Base-by-base conservation (phyloP, 2,329 filamentous ascomycete species). In the Alternaria longipes region DNA sequence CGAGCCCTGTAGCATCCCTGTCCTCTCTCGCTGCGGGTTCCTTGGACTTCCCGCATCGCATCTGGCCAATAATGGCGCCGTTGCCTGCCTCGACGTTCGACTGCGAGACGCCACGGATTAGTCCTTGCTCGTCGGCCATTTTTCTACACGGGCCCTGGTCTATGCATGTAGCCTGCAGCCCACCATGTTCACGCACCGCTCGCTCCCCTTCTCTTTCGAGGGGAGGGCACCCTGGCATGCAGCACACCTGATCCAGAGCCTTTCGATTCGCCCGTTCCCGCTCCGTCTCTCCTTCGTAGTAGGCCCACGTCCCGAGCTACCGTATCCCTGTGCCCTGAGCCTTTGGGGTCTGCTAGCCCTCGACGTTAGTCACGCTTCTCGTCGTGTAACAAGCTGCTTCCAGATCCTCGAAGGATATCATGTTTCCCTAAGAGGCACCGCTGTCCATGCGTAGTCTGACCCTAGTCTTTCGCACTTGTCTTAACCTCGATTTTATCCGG, bases 401-500 rank as follows among this genome's bases (percentile, higher is more conserved):
- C 75, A 77, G 72, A 74, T 75, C 74, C 73, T 74, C 73, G 72
- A 72, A 73, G 70, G 70, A 74, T 76, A 77, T 75, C 72, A 76
- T 75, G 71, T 74, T 76, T 74, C 68, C 73, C 72, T 73, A 75
- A 74, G 69, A 73, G 64, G 67, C 59, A 68, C 67, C 63, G 61
- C 65, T 70, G 70, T 76, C 76, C 74, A 78, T 73, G 69, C 70
- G 67, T 75, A 67, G 66, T 74, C 71, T 68, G 67, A 74, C 73
- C 76, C 76, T 69, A 71, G 72, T 69, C 71, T 69, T 36, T 73
- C 73, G 68, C 64, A 60, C 68, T 70, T 71, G 69, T 71, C 73
- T 77, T 74, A 75, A 73, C 73, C 72, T 76, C 74, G 71, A 78
- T 79, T 66, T 79, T 79, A 79, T 73, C 77, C 77, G 75, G 77